Evolutionary conservation across 139 green algal species (phyloP), one percentile per base, ranked within the genome.

Genomic region (Pleodorina starrii): DNA sequence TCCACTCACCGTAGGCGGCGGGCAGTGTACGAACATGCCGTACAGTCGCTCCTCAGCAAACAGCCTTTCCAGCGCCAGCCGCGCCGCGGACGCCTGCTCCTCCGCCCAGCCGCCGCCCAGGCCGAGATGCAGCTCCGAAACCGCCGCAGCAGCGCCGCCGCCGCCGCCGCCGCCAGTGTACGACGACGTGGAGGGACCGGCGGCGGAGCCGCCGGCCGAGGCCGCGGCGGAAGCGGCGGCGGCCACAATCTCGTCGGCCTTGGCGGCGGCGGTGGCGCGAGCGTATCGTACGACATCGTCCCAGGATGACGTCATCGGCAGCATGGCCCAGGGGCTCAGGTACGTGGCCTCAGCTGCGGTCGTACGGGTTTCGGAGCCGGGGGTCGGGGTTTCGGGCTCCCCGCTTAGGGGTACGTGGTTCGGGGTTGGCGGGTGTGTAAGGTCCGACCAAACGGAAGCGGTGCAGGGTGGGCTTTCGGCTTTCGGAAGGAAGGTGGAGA

Each of bases 81-180:
- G 79, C 4, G 79, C 79, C 57, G 79, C 79, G 5, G 36, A 51
- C 10, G 79, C 79, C 79, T 86, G 57, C 51, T 85, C 77, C 51
- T 85, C 77, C 17, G 77, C 77, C 79, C 79, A 86, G 27, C 79
- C 79, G 38, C 57, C 59, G 16, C 40, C 79, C 27, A 75, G 5
- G 3, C 16, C 25, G 14, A 85, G 29, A 43, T 50, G 29, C 77
- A 84, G 75, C 17, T 83, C 77, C 44, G 74, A n/a, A 42, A 43
- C 44, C 46, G 74, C 11, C 10, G 69, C 72, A 3, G 29, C 44
- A 29, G 6, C 6, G 44, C 44, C 44, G 74, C 42, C 72, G 21
- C 72, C 19, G n/a, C n/a, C 54, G 54, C 54, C 29, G 54, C 54
- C 25, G 54, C 54, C 9, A 21, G 48, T 5, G 12, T 11, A 43